These are phyloP conservation scores for Carex arenaria DNA, from an alignment of 202 grass and related monocot species.

Conservation along the genomic window DNA sequence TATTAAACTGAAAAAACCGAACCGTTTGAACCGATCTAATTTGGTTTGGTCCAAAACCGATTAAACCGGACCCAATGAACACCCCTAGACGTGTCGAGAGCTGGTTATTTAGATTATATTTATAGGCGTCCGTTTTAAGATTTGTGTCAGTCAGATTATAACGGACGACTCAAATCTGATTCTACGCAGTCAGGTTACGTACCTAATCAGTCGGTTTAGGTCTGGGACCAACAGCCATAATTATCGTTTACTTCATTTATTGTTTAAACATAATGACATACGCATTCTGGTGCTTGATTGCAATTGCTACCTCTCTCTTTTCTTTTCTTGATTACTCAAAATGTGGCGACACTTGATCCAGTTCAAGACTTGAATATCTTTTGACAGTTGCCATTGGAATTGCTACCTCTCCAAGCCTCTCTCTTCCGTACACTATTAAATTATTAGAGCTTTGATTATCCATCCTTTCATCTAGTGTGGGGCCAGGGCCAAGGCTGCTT, in stretches of 20 bases:
- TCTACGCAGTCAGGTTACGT: no score
- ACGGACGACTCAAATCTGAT: no score
- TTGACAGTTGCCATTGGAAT: neutral
- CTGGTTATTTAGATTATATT: no score
- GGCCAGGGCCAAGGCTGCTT: neutral
- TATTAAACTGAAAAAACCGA: no score
- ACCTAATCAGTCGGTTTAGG: neutral
- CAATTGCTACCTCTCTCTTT: neutral
- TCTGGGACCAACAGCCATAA: neutral
- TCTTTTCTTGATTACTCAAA: neutral
- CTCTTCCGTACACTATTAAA: neutral
- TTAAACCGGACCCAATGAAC: no score
- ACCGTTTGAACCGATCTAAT: no score
- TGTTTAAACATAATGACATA: neutral
- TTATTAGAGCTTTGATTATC: neutral
- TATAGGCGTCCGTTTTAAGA: no score
- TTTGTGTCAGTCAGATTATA: no score
- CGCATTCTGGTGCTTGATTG: neutral
- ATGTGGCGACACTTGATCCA: slow-evolving; percentile 5
- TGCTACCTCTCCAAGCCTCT: neutral
- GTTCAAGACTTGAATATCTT: neutral
- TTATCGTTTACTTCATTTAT: neutral
- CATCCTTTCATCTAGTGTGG: neutral
- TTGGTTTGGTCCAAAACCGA: no score
- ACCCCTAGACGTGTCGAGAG: no score